Evolutionary conservation across 2,329 filamentous ascomycete species (phyloP).

Genomic region (Penicillium fuscoglaucum): DNA sequence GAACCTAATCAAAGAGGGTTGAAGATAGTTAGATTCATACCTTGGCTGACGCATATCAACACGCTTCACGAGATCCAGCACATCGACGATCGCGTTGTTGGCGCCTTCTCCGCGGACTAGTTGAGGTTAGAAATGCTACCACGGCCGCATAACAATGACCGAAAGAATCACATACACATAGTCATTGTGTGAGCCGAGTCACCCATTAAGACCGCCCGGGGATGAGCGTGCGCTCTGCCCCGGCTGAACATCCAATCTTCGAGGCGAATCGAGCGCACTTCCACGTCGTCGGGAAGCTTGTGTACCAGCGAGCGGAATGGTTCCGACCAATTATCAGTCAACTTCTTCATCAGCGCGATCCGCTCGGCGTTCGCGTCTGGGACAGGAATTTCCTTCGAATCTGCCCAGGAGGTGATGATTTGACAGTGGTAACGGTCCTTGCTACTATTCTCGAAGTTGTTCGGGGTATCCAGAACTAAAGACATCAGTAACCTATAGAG

Average conservation of each 20-base stretch:
- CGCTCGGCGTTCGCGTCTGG: constrained; percentile 45
- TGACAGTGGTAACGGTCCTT: constrained; percentile 49
- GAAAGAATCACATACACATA: constrained; percentile 53
- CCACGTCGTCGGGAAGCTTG: constrained; percentile 43
- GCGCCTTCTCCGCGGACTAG: constrained; percentile 59
- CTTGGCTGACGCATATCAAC: constrained; percentile 23
- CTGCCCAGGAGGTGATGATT: constrained; percentile 55
- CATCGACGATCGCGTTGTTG: constrained; percentile 58
- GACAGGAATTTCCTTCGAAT: constrained; percentile 38
- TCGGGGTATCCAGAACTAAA: constrained; percentile 52
- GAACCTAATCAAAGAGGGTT: not conserved
- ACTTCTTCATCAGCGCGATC: constrained; percentile 44
- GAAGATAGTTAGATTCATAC: not conserved
- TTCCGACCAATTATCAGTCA: constrained; percentile 52
- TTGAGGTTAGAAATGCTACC: not conserved
- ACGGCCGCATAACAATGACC: not conserved
- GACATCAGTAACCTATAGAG: not conserved
- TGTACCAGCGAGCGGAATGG: constrained; percentile 50
- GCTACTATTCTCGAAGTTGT: constrained; percentile 39
- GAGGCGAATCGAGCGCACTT: constrained; percentile 49
- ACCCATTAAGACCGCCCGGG: constrained; percentile 52
- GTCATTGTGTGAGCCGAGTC: constrained; percentile 61
- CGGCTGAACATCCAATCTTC: constrained; percentile 51
- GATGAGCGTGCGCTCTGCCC: constrained; percentile 34
- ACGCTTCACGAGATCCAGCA: constrained; percentile 45